Evolutionary conservation across 2,329 filamentous ascomycete species (phyloP).

Genomic region (Lecanosticta acicola): DNA sequence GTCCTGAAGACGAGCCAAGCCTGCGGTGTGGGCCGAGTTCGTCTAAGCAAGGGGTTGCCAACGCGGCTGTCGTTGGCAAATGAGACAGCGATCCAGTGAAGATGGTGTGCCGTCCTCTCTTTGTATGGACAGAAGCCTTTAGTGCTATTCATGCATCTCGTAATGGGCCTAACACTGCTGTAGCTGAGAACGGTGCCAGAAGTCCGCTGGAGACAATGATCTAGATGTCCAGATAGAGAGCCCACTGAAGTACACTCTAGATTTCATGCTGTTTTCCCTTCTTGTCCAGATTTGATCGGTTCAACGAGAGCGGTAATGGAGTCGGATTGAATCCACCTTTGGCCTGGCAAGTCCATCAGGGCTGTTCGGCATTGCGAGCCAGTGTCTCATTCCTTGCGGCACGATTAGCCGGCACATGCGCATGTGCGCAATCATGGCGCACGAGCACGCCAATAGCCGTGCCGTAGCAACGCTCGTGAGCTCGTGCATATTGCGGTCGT

Average conservation of each 20-base stretch:
- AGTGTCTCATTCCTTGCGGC: neutral
- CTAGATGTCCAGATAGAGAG: neutral
- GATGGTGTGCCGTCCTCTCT: neutral
- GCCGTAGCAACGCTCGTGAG: neutral
- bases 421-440: neutral
- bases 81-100: neutral
- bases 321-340: no score
- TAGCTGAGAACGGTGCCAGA: neutral
- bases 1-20: constrained; percentile 2
- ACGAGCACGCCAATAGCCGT: neutral
- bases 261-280: neutral
- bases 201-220: neutral
- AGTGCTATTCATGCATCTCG: neutral
- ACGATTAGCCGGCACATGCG: neutral
- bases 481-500: neutral
- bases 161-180: neutral
- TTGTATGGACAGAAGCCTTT: neutral
- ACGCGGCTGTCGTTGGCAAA: constrained; percentile 6
- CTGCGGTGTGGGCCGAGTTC: constrained; percentile 4
- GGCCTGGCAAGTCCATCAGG: no score
- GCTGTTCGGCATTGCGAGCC: neutral
- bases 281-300: neutral
- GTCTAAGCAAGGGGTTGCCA: constrained; percentile 4
- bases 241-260: neutral
- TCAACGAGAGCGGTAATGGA: neutral